A percentile compares a stretch with the other conserved stretches of the same genome.
Conservation (phyloP, 75 land plant genomes). For the Adiantum capillusveneris region DNA sequence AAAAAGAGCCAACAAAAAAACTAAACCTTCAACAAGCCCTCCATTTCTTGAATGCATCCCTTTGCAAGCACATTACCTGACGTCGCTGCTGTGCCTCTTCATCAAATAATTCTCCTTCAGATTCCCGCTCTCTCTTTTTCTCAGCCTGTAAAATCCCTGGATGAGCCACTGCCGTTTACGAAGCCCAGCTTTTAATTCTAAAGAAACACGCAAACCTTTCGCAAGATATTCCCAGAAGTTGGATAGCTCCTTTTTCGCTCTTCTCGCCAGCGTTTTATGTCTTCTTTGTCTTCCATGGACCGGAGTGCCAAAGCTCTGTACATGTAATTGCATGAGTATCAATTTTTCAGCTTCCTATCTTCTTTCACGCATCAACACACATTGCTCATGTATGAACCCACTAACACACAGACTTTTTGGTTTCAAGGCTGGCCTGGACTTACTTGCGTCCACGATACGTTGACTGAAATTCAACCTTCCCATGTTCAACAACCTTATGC, state of each 20-base stretch:
- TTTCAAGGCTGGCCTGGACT: not conserved
- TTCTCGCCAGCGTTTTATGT: slow-evolving; percentile 74
- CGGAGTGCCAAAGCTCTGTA: slow-evolving; percentile 15
- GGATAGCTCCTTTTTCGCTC: slow-evolving; percentile 77
- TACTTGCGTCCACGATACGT: slow-evolving; percentile 5
- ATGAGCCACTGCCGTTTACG: not conserved
- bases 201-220: slow-evolving; percentile 42
- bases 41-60: not conserved
- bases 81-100: slow-evolving; percentile 49
- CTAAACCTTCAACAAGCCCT: not conserved
- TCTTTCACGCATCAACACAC: no score
- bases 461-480: slow-evolving; percentile 2
- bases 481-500: slow-evolving; percentile 21
- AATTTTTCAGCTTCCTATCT: no score
- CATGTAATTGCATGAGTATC: no score
- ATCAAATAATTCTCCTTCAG: slow-evolving; percentile 31
- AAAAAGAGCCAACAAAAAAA: slow-evolving; percentile 4
- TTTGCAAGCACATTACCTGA: slow-evolving; percentile 40
- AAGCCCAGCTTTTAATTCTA: not conserved
- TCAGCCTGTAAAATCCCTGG: slow-evolving; percentile 25
- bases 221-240: slow-evolving; percentile 46
- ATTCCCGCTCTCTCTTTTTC: slow-evolving; percentile 20
- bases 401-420: not conserved
- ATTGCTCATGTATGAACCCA: no score
- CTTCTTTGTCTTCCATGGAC: slow-evolving; percentile 45